Evolutionary conservation across 106 monocot genomes (phyloP), one percentile per base, ranked within the genome.

Genomic region (Amphibolis antarctica): DNA sequence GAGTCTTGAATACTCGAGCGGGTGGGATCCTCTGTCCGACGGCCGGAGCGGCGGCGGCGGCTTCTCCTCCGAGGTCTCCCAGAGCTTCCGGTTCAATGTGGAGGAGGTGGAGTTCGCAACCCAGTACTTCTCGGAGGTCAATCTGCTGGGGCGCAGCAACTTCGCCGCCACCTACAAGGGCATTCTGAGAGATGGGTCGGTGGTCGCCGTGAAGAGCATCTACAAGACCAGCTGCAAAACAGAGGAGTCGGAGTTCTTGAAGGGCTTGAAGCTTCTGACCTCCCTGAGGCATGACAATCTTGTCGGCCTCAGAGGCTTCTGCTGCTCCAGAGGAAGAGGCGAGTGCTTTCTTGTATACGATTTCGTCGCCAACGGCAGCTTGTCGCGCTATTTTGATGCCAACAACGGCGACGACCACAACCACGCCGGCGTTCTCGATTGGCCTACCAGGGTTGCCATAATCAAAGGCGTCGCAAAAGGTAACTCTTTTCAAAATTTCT

Each of bases 291-390:
- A 90, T 48, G 83, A 90, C 27, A 90, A 90, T 58, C 67, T 92
- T 31, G 81, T 86, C 2, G 57, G 72, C 0, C 28, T 92, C 59
- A 79, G 75, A 66, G 86, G 92, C 0, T 84, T 92, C 60, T 92
- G 86, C 71, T 92, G 83, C 66, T 92, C 92, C 0, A 76, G 71
- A 66, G 83, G 76, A 17, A 61, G 91, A 31, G 91, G 91, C 1
- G 91, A 91, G 63, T 92, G 92, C 65, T 92, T 84, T 44, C 86
- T 92, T 44, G 67, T 92, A 11, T 86, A 86, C 28, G 84, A 92
- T 73, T 87, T 79, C 60, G 74, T 82, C 14, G 61, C 71, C 12
- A 86, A 92, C 61, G 86, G 91, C 18, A 77, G 66, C 65, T 67
- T 92, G 74, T 74, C 71, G 2, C 73, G 71, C 23, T 92, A 79